Percentiles rank a stretch among this genome's conserved stretches.
Conservation (phyloP, 139 green algal genomes). For the Tetraselmis striata region DNA sequence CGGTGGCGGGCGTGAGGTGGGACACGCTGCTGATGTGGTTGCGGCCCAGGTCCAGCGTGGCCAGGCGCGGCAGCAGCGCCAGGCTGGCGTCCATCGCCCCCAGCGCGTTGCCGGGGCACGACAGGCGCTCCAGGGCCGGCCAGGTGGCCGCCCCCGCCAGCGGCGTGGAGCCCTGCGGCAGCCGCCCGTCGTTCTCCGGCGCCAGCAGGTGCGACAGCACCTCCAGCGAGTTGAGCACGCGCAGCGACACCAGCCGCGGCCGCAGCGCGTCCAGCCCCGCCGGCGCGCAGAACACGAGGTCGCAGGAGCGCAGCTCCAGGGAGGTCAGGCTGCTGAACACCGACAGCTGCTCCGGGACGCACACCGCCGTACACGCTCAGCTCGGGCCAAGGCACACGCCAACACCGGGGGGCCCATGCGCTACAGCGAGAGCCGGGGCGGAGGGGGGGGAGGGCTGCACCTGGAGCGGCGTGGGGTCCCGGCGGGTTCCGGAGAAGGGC, state of each 20-base stretch:
- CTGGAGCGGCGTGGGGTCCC: not conserved
- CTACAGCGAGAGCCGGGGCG: no score
- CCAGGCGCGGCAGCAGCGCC: not conserved
- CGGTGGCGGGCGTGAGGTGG: not conserved
- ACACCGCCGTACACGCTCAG: no score
- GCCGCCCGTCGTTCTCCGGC: not conserved
- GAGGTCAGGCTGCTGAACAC: slow-evolving; percentile 1
- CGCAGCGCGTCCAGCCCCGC: not conserved
- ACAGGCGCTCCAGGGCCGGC: slow-evolving; percentile 1
- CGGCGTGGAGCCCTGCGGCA: not conserved
- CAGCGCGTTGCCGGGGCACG: slow-evolving; percentile 12
- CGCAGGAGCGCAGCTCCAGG: slow-evolving; percentile 16
- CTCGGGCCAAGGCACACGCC: no score
- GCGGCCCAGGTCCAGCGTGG: slow-evolving; percentile 7
- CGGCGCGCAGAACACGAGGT: slow-evolving; percentile 12
- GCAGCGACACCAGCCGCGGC: not conserved
- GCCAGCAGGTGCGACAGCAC: slow-evolving; percentile 18
- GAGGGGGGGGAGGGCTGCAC: not conserved
- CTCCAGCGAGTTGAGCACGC: slow-evolving; percentile 8
- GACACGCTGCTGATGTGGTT: slow-evolving; percentile 7
- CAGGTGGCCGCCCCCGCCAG: not conserved
- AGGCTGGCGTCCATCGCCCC: slow-evolving; percentile 11
- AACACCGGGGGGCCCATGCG: no score
- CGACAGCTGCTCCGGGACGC: not conserved
- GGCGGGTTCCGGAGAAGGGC: not conserved